phyloP scores from a whole-genome alignment of 2,329 filamentous ascomycete genomes.

The Penicillium polonicum region DNA sequence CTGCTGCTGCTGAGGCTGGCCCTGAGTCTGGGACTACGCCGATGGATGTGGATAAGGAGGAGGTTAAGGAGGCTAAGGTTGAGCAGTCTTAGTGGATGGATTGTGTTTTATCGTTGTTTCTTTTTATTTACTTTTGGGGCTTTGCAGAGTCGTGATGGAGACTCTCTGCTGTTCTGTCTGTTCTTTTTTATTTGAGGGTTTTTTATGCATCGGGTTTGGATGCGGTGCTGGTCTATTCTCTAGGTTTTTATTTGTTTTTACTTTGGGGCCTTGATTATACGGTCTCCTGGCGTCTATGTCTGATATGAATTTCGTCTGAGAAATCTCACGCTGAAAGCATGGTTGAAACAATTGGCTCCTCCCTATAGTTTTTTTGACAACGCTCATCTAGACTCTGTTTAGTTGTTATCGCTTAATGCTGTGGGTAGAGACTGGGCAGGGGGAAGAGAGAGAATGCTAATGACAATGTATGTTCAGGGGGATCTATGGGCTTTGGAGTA shows the following conservation, averaged over 20 bases:
- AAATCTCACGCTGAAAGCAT: slow-evolving; percentile 2
- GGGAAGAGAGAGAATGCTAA: neutral
- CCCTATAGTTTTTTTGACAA: neutral
- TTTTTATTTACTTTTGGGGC: slow-evolving; percentile 4
- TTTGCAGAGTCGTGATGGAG: neutral
- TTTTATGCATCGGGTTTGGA: slow-evolving; percentile 5
- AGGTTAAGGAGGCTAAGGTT: slow-evolving; percentile 35
- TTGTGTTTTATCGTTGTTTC: slow-evolving; percentile 4
- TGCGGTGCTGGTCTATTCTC: slow-evolving; percentile 5
- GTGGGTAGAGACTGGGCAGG: neutral
- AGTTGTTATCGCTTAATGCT: neutral
- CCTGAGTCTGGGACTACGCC: slow-evolving; percentile 32
- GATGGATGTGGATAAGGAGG: slow-evolving; percentile 41
- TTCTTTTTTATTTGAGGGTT: slow-evolving; percentile 1
- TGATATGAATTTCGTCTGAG: neutral
- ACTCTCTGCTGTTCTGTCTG: neutral
- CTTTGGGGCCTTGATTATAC: neutral
- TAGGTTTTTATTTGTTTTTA: neutral
- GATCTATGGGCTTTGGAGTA: neutral
- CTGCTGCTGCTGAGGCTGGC: slow-evolving; percentile 16
- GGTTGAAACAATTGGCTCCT: neutral
- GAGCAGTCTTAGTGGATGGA: slow-evolving; percentile 24
- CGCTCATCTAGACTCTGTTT: neutral
- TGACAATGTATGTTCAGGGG: neutral
- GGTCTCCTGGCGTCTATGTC: slow-evolving; percentile 3